Base-by-base conservation (phyloP, 371 early-diverging fungal genomes). In the Cladochytrium tenue region DNA sequence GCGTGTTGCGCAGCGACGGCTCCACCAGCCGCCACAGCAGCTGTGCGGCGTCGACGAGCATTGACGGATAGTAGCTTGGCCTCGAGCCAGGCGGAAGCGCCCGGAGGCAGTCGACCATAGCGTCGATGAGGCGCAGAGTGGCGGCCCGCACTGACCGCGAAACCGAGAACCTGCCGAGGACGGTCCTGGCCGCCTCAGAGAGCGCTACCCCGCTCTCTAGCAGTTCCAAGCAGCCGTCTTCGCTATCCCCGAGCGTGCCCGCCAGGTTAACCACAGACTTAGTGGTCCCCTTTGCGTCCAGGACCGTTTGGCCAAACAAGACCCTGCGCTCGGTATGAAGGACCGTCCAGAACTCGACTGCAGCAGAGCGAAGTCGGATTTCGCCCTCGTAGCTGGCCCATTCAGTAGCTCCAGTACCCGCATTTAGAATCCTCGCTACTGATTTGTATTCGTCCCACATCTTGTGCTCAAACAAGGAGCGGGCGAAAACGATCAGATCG, bases 11-110 rank as follows among this genome's bases (percentile, higher is more conserved):
- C 10, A 75, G 52, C 34, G 51, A 66, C 23, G 73, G 78, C 52
- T 75, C 73, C 27, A 73, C 53, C 52, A 73, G 70, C 35, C 53
- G 34, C 71, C 69, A 78, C n/a, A 78, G 32, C 2, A 75, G 43
- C n/a, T 61, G 58, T 0, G 64, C 69, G 23, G 65, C 50, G 52
- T 75, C 78, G 10, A 73, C 62, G 31, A 75, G 58, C 33, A 78
- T 60, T 32, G 59, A 5, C 7, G 74, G 67, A 25, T 53, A 28
- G n/a, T n/a, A n/a, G n/a, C n/a, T n/a, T n/a, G n/a, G n/a, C n/a
- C n/a, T n/a, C n/a, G n/a, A n/a, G n/a, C n/a, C n/a, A n/a, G n/a
- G n/a, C n/a, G n/a, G n/a, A n/a, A n/a, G n/a, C 7, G 32, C 50
- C 43, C 13, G 20, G 23, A 74, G 51, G 43, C 75, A 67, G 5